Evolutionary conservation across 129 eudicot species (phyloP).

Genomic region (Centella asiatica): DNA sequence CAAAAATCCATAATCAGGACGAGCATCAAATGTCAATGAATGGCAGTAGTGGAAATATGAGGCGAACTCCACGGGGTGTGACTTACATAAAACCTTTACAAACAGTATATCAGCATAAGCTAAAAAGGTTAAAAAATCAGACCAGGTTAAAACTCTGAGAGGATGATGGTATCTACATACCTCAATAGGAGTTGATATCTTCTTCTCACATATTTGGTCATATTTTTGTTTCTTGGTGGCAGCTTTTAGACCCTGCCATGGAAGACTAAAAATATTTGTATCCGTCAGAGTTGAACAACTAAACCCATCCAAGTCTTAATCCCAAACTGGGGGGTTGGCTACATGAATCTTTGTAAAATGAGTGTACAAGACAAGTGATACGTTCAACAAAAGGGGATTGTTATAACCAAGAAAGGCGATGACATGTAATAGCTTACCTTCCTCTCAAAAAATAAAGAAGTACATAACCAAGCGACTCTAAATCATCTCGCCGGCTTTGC

Average conservation of each 20-base stretch:
- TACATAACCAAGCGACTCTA: constrained; percentile 95
- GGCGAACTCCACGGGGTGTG: constrained; percentile 80
- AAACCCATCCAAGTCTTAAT: background rate
- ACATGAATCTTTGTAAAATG: background rate
- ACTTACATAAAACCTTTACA: constrained; percentile 96
- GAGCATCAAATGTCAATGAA: constrained; percentile 83
- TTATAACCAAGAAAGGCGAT: too few species aligned
- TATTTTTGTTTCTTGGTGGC: constrained; percentile 97
- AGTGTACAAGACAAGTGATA: background rate
- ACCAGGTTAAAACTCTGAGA: too few species aligned
- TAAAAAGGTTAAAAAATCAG: too few species aligned
- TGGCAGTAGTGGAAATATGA: constrained; percentile 90
- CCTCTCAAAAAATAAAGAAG: constrained; percentile 82
- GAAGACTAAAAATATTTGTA: constrained; percentile 38
- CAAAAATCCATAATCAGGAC: constrained; percentile 93
- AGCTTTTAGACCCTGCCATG: constrained; percentile 99
- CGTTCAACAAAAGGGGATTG: too few species aligned
- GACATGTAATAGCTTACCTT: constrained; percentile 34
- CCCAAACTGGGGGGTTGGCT: background rate
- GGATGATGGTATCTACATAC: too few species aligned
- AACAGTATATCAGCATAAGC: too few species aligned
- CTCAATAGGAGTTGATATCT: constrained; percentile 93
- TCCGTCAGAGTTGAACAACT: background rate
- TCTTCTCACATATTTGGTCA: constrained; percentile 95
- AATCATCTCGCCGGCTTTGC: constrained; percentile 97